These are phyloP conservation scores for Lyophyllum shimeji DNA, from an alignment of 768 basidiomycete species.

Conservation along the genomic window DNA sequence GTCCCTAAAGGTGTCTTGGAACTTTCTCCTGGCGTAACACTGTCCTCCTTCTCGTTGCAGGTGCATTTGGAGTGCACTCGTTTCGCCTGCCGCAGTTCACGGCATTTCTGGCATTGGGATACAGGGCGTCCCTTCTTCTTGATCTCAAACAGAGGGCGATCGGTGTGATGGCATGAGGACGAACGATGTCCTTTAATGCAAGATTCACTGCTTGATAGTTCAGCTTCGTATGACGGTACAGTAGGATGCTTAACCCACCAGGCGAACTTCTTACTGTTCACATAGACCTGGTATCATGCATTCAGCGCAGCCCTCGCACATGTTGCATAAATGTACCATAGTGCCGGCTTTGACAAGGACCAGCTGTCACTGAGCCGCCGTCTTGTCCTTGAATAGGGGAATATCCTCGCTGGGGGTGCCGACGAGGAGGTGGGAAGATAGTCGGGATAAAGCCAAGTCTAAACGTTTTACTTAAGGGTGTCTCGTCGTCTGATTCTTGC, in stretches of 20 bases:
- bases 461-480: background rate
- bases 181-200: constrained; percentile 96
- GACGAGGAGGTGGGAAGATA: background rate
- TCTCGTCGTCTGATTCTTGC: background rate
- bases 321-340: constrained; percentile 12
- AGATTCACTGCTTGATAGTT: constrained; percentile 58
- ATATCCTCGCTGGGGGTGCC: background rate
- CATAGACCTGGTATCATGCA: constrained; percentile 52
- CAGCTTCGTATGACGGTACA: constrained; percentile 3
- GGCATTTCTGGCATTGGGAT: constrained; percentile 86
- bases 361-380: background rate
- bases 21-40: constrained; percentile 24
- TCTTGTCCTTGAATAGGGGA: background rate
- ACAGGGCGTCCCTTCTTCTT: constrained; percentile 93
- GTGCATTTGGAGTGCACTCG: constrained; percentile 82
- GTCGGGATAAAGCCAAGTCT: background rate
- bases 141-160: constrained; percentile 89
- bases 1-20: constrained; percentile 32
- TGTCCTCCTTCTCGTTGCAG: constrained; percentile 48
- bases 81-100: constrained; percentile 77
- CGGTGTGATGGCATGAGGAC: constrained; percentile 82
- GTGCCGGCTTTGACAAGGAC: background rate
- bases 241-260: constrained; percentile 47
- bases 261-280: constrained; percentile 75
- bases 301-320: background rate